Evolutionary conservation across 1,284 basidiomycete genomes (phyloP).

Genomic region (Puccinia sorghi): DNA sequence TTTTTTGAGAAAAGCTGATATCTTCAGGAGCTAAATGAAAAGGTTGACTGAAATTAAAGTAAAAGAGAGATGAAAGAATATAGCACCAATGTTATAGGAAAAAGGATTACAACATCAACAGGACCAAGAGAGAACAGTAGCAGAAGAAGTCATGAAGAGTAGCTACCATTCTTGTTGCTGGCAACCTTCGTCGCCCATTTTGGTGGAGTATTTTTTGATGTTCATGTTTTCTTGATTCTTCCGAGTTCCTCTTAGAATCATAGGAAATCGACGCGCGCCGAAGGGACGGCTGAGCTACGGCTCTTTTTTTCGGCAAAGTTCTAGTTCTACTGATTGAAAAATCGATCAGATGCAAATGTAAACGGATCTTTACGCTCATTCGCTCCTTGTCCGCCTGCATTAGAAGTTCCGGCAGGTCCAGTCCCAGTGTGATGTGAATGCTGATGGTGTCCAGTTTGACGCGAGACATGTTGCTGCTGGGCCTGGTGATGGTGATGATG

Average conservation of each 20-base stretch:
- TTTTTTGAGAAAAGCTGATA: not conserved
- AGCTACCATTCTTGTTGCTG: constrained; percentile 9
- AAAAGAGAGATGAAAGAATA: not conserved
- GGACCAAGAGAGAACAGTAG: constrained; percentile 13
- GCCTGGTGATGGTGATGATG: constrained; percentile 37
- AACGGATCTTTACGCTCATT: constrained; percentile 50
- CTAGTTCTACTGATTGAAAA: constrained; percentile 42
- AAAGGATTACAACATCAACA: constrained; percentile 32
- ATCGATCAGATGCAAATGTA: constrained; percentile 46
- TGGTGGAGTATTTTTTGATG: not conserved
- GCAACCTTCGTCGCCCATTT: constrained; percentile 5
- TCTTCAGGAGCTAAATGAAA: not conserved
- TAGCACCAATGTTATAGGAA: constrained; percentile 9
- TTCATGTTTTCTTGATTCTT: not conserved
- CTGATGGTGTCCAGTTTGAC: constrained; percentile 37
- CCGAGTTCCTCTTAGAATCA: not conserved
- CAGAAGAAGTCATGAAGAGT: constrained; percentile 1
- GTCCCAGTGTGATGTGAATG: constrained; percentile 26
- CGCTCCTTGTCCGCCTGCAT: constrained; percentile 25
- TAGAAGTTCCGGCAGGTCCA: constrained; percentile 11
- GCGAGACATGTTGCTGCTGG: constrained; percentile 31
- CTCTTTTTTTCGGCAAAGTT: not conserved
- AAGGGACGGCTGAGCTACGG: not conserved
- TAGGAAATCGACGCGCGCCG: not conserved
- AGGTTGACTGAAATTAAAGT: not conserved